A percentile compares a stretch with the other conserved stretches of the same genome.
Conservation (phyloP, 2,329 filamentous ascomycete genomes). For the Fusarium sp. region DNA sequence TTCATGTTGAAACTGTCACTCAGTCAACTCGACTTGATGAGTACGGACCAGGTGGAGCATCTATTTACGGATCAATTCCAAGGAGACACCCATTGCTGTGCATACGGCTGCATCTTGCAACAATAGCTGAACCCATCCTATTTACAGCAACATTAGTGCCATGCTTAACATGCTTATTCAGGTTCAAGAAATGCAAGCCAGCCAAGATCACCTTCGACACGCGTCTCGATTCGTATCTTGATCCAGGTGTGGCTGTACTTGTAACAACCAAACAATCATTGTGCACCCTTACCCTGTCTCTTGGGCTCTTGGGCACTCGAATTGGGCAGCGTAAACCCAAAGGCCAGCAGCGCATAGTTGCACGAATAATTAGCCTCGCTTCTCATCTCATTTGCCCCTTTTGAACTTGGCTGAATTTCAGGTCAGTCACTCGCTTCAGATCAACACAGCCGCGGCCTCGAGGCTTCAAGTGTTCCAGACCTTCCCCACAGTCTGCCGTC, state of each 20-base stretch:
- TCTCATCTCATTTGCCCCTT: slow-evolving; percentile 41
- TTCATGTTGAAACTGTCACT: not conserved
- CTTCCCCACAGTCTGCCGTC: slow-evolving; percentile 32
- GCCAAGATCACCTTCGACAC: slow-evolving; percentile 7
- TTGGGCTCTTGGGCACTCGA: slow-evolving; percentile 13
- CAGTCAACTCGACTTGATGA: not conserved
- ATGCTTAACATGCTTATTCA: not conserved
- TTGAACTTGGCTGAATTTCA: slow-evolving; percentile 4
- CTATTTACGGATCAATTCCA: slow-evolving; percentile 2
- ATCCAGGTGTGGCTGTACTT: slow-evolving; percentile 29
- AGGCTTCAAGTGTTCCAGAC: slow-evolving; percentile 30
- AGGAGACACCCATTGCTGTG: not conserved
- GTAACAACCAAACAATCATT: slow-evolving; percentile 4
- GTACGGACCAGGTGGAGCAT: not conserved
- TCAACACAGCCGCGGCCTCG: slow-evolving; percentile 35
- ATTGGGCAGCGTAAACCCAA: slow-evolving; percentile 27
- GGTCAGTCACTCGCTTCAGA: slow-evolving; percentile 18
- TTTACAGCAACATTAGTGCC: not conserved
- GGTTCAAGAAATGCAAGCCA: not conserved
- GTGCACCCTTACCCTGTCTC: slow-evolving; percentile 5
- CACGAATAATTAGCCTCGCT: slow-evolving; percentile 18
- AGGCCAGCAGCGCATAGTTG: slow-evolving; percentile 1
- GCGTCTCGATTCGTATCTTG: slow-evolving; percentile 19
- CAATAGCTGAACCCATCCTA: not conserved
- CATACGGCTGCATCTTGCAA: not conserved